Base-by-base conservation (phyloP, 352 stramenopile genomes). In the Pythium rhizo-oryzae region DNA sequence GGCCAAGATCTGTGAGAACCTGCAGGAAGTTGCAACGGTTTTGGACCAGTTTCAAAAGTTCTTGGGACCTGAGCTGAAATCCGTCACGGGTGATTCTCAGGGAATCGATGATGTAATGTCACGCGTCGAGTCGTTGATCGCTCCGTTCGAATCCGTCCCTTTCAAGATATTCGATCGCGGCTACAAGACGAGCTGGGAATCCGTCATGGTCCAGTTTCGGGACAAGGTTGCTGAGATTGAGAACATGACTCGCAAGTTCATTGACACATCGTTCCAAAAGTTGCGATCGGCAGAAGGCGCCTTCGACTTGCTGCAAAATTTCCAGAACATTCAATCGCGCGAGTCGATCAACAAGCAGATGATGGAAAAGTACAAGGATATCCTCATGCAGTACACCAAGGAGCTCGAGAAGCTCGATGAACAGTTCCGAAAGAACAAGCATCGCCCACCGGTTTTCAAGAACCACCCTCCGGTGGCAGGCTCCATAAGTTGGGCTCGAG, bases 281-380 rank as follows among this genome's bases (percentile, higher is more conserved):
- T 86, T 99, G 15, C 85, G 96, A 3, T 98, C 89, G 5, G 92
- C 96, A 0, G 95, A 98, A 74, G 96, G 91, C 16, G 96, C 96
- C 4, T 99, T 99, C 55, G 95, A 99, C 72, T 78, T 99, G 51
- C 85, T 99, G n/a, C 88, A 98, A 63, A 99, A 99, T 65, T 98
- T 99, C 71, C 91, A 98, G 62, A 97, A 98, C 50, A 98, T 99
- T 57, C 89, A 98, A 69, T 96, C 90, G 8, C 91, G 96, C 39
- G 93, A 98, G 56, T 97, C 87, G 15, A 99, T 99, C 69, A 97
- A 98, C 81, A 97, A 97, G 67, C 91, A 98, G 57, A 98, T 99
- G 89, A 97, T 98, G 86, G 90, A 98, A 55, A 97, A 98, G 62
- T 98, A 98, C 79, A 97, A 98, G 63, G 93, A 99, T 56, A 98